Evolutionary conservation across 129 eudicot genomes (phyloP).

Genomic region (sunflower (Helianthus annuus)): DNA sequence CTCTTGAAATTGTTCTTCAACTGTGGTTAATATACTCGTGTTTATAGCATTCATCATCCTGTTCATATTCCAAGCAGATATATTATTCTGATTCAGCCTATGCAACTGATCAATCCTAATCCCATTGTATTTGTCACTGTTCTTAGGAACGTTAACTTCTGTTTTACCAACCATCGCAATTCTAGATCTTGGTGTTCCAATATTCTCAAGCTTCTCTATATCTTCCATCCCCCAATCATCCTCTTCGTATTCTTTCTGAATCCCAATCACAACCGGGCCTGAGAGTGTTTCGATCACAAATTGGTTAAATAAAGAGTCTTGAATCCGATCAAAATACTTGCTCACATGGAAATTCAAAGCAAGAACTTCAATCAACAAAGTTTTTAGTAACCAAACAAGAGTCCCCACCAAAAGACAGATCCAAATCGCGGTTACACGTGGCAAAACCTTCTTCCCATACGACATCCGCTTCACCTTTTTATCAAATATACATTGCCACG

Average conservation of each 20-base stretch:
- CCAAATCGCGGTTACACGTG: slow-evolving; percentile 44
- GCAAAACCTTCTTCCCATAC: slow-evolving; percentile 40
- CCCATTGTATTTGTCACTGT: slow-evolving; percentile 30
- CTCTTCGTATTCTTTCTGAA: slow-evolving; percentile 39
- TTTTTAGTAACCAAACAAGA: slow-evolving; percentile 51
- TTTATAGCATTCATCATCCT: slow-evolving; percentile 66
- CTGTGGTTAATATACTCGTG: slow-evolving; percentile 54
- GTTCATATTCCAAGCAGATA: slow-evolving; percentile 89
- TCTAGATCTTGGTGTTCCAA: slow-evolving; percentile 41
- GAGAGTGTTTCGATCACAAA: slow-evolving; percentile 53
- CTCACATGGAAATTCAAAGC: slow-evolving; percentile 58
- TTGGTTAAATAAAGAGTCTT: slow-evolving; percentile 57
- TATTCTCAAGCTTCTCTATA: slow-evolving; percentile 41
- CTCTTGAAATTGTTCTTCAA: slow-evolving; percentile 57
- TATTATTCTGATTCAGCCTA: slow-evolving; percentile 64
- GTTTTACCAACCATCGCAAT: slow-evolving; percentile 2
- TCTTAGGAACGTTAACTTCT: slow-evolving; percentile 26
- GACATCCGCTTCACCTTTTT: slow-evolving; percentile 39
- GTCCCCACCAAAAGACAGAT: slow-evolving; percentile 58
- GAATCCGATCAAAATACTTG: slow-evolving; percentile 59
- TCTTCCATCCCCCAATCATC: slow-evolving; percentile 40
- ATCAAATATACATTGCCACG: slow-evolving; percentile 44
- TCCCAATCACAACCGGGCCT: slow-evolving; percentile 40
- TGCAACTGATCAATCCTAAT: slow-evolving; percentile 70
- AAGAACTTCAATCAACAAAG: slow-evolving; percentile 49